phyloP scores from a whole-genome alignment of 164 flowering plant genomes.

The Nymphaea colorata region DNA sequence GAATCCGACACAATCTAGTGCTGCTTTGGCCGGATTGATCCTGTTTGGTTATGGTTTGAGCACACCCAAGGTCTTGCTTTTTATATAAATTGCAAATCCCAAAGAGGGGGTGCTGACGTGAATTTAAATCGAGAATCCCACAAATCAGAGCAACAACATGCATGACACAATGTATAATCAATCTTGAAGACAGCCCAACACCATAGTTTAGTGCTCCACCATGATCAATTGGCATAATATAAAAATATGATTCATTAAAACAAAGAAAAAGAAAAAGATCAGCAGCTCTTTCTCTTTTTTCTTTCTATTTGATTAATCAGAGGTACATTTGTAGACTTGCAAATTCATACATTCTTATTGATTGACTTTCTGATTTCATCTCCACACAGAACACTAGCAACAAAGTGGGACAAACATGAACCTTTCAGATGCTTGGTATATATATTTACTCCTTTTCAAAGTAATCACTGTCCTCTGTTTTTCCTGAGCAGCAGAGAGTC shows the following conservation, averaged over 20 bases:
- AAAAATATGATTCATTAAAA: not conserved
- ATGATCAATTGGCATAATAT: not conserved
- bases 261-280: not conserved
- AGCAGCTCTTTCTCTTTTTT: too few species aligned
- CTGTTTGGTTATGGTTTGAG: too few species aligned
- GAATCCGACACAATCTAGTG: too few species aligned
- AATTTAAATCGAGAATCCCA: too few species aligned
- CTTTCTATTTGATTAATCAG: not conserved
- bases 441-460: not conserved
- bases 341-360: not conserved
- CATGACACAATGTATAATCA: too few species aligned
- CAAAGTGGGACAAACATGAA: not conserved
- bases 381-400: not conserved
- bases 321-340: not conserved
- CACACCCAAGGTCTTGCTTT: too few species aligned
- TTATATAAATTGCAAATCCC: too few species aligned
- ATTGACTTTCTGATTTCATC: not conserved
- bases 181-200: not conserved
- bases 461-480: not conserved
- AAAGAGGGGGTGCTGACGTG: too few species aligned
- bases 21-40: too few species aligned
- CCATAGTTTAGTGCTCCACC: not conserved
- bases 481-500: not conserved
- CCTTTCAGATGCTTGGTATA: not conserved
- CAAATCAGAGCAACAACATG: too few species aligned